Conservation (phyloP, 2,329 filamentous ascomycete genomes). For the Rhynchosporium graminicola region DNA sequence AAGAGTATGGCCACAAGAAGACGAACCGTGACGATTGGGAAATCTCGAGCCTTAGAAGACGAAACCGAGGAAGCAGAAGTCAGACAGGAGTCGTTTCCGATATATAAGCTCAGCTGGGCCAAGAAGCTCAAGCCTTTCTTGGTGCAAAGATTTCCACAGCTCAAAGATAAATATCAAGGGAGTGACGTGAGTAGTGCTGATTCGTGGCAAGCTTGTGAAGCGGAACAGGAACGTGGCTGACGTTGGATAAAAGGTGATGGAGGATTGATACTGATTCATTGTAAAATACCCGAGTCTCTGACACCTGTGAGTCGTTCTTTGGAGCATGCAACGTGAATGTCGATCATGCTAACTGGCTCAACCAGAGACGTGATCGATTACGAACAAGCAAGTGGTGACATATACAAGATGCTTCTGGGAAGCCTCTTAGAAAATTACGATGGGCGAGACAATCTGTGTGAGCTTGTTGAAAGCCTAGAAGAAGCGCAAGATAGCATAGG, state of each 20-base stretch:
- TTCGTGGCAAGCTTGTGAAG: background rate
- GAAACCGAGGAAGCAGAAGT: background rate
- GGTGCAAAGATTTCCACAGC: background rate
- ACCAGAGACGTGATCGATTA: constrained; percentile 12
- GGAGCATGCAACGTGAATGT: background rate
- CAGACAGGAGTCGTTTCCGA: background rate
- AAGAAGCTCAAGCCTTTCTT: background rate
- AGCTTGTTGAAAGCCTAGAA: background rate
- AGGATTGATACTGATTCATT: background rate
- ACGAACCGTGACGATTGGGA: background rate
- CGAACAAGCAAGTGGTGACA: constrained; percentile 33
- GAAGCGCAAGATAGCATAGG: background rate
- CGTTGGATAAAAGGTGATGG: background rate
- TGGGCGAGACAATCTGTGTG: background rate
- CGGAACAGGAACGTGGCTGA: background rate
- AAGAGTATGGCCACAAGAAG: background rate
- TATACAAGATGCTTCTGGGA: constrained; percentile 36
- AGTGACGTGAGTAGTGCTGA: background rate
- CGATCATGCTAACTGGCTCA: background rate
- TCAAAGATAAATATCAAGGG: background rate
- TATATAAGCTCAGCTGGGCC: background rate
- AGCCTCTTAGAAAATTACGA: background rate
- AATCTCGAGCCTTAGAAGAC: background rate
- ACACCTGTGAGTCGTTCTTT: background rate
- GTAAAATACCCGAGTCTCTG: background rate